Conservation (phyloP, 2,329 filamentous ascomycete species). For the Elsinoe perseae region DNA sequence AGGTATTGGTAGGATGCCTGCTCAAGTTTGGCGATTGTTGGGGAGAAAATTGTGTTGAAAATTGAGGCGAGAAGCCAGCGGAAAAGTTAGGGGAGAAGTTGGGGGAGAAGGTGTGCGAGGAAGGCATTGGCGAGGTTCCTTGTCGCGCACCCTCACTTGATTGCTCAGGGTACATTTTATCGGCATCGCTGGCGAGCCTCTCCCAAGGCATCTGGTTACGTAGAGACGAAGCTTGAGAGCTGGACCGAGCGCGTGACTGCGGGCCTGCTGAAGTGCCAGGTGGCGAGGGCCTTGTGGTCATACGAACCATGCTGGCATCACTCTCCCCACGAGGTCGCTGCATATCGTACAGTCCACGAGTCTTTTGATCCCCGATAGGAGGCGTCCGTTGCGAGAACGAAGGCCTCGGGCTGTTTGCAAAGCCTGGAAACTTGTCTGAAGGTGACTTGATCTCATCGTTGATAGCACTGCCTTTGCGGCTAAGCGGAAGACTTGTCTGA, state of each 20-base stretch:
- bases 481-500: slow-evolving; percentile 6
- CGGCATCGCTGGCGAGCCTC: slow-evolving; percentile 1
- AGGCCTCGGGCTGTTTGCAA: slow-evolving; percentile 8
- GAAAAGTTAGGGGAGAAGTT: slow-evolving; percentile 7
- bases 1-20: background rate
- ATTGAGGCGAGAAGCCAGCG: slow-evolving; percentile 8
- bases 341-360: slow-evolving; percentile 12
- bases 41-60: slow-evolving; percentile 21
- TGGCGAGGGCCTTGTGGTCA: slow-evolving; percentile 29
- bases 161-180: background rate
- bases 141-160: background rate
- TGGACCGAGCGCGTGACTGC: slow-evolving; percentile 45
- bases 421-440: slow-evolving; percentile 7
- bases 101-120: slow-evolving; percentile 4
- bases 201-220: slow-evolving; percentile 46
- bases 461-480: slow-evolving; percentile 2
- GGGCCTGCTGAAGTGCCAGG: slow-evolving; percentile 30
- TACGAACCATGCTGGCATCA: slow-evolving; percentile 23
- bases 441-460: slow-evolving; percentile 8
- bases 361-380: slow-evolving; percentile 12
- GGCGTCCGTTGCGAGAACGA: slow-evolving; percentile 15
- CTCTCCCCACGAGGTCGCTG: slow-evolving; percentile 29
- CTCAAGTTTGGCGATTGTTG: slow-evolving; percentile 22
- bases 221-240: slow-evolving; percentile 45
- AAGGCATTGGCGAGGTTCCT: slow-evolving; percentile 4